A percentile compares a stretch with the other conserved stretches of the same genome.
Conservation (phyloP, 768 basidiomycete species). For the Mycena kentingensis region DNA sequence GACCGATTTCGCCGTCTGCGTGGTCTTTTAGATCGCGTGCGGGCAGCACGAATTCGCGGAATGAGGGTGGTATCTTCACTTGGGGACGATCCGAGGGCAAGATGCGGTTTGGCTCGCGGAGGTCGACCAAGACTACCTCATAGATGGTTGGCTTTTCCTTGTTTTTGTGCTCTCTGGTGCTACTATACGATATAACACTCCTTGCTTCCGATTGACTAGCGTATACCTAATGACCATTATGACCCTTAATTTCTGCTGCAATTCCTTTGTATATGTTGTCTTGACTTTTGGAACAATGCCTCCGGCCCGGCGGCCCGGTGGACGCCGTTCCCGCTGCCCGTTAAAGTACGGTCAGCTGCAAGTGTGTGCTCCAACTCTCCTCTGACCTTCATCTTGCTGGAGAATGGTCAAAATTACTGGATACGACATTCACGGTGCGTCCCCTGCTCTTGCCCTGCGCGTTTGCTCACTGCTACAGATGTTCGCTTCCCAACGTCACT, state of each 20-base stretch:
- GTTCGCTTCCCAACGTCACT: slow-evolving; percentile 91
- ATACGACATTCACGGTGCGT: slow-evolving; percentile 59
- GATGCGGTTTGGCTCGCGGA: slow-evolving; percentile 73
- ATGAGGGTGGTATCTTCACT: slow-evolving; percentile 66
- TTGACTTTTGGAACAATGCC: background rate
- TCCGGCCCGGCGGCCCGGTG: background rate
- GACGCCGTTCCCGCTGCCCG: too few species aligned
- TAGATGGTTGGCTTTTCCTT: background rate
- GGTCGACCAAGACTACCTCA: slow-evolving; percentile 44
- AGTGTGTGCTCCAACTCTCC: too few species aligned
- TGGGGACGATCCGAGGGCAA: slow-evolving; percentile 66
- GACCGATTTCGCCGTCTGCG: slow-evolving; percentile 73
- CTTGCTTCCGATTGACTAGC: background rate
- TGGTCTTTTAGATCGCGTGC: slow-evolving; percentile 85
- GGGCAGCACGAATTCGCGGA: slow-evolving; percentile 72
- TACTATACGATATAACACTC: background rate
- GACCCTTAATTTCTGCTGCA: background rate
- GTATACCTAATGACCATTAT: background rate
- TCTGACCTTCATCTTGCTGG: too few species aligned
- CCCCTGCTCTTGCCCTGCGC: background rate
- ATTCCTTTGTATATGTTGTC: background rate
- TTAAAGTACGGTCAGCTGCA: too few species aligned
- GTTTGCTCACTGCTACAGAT: slow-evolving; percentile 47
- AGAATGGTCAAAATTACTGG: slow-evolving; percentile 53
- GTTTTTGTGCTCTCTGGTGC: too few species aligned